Conservation (phyloP, 805 yeast species). For the Wickerhamomyces ciferrii region DNA sequence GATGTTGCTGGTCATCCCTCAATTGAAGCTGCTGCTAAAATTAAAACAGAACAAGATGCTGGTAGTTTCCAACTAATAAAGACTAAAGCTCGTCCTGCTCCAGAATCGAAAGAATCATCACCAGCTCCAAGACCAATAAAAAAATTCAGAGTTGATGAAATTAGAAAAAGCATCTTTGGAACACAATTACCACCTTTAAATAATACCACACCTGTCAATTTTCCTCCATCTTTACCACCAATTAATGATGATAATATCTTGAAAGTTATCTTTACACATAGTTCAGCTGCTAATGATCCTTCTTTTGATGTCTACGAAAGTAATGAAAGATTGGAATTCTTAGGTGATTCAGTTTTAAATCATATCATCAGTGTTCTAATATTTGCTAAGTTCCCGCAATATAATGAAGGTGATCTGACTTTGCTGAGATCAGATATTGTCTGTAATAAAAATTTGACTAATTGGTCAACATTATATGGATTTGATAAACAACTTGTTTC, state of each 20-base stretch:
- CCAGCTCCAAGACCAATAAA: neutral
- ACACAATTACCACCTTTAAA: neutral
- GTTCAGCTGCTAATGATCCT: slow-evolving; percentile 50
- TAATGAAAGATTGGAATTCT: slow-evolving; percentile 78
- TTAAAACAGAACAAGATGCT: neutral
- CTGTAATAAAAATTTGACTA: slow-evolving; percentile 60
- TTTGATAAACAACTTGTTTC: slow-evolving; percentile 49
- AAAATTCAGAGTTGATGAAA: neutral
- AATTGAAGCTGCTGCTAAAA: neutral
- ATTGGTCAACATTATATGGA: slow-evolving; percentile 61
- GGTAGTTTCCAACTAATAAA: neutral
- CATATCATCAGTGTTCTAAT: slow-evolving; percentile 58
- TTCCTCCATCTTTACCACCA: slow-evolving; percentile 66
- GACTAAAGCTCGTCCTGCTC: neutral
- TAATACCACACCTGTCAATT: slow-evolving; percentile 7
- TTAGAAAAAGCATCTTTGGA: neutral
- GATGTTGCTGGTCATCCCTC: neutral
- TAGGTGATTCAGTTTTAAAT: slow-evolving; percentile 79
- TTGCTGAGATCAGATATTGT: slow-evolving; percentile 60
- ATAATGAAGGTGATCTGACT: slow-evolving; percentile 75
- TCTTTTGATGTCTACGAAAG: neutral
- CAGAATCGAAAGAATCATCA: neutral
- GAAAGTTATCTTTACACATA: slow-evolving; percentile 70
- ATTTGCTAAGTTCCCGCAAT: slow-evolving; percentile 56
- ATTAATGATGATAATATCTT: slow-evolving; percentile 50